Evolutionary conservation across 495 filamentous ascomycete species (phyloP).

Genomic region (Neurospora pannonica): DNA sequence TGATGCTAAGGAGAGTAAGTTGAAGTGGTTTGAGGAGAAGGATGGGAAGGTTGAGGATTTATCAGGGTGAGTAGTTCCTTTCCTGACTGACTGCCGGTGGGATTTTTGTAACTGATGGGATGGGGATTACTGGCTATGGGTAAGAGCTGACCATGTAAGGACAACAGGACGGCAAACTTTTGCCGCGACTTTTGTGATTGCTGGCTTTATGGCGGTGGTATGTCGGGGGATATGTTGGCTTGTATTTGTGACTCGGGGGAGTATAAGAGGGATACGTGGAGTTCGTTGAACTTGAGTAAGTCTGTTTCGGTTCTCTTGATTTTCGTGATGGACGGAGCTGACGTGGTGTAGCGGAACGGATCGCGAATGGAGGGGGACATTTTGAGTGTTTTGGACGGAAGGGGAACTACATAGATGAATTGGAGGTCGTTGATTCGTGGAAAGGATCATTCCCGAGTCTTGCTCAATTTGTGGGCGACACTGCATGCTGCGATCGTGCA

Average conservation of each 20-base stretch:
- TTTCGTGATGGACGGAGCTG: background rate
- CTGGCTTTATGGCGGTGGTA: background rate
- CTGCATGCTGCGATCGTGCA: background rate
- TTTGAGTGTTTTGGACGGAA: background rate
- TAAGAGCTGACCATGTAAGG: background rate
- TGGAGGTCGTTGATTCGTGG: background rate
- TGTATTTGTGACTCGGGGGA: background rate
- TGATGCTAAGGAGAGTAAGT: background rate
- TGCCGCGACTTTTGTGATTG: background rate
- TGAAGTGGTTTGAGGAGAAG: background rate
- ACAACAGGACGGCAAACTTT: background rate
- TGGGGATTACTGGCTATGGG: too few relatives aligned
- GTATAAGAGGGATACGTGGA: background rate
- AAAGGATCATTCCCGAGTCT: background rate
- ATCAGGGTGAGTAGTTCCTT: background rate
- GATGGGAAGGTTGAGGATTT: background rate
- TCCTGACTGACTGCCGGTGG: too few relatives aligned
- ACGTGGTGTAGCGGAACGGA: background rate
- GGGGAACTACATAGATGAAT: background rate
- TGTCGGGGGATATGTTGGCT: background rate
- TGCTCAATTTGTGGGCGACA: background rate
- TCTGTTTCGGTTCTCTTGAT: background rate
- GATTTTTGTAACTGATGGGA: too few relatives aligned
- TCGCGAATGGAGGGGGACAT: background rate
- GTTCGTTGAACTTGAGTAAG: background rate